phyloP scores from a whole-genome alignment of 2,329 filamentous ascomycete species.

The Hypoxylon sp. region DNA sequence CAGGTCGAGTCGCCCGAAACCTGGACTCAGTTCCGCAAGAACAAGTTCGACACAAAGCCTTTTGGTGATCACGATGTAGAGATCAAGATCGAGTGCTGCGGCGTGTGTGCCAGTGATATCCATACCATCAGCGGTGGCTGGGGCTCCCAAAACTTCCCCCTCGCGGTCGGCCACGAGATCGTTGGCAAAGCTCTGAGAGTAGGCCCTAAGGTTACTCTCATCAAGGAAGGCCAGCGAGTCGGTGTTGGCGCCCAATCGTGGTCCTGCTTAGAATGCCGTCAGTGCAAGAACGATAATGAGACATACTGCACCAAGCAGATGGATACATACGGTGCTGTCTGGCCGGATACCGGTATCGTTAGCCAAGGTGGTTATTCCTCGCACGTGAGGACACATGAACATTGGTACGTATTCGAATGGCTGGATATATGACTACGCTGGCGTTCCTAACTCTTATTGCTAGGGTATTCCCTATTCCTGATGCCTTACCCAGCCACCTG shows the following conservation, averaged over 20 bases:
- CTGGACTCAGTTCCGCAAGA: constrained; percentile 75
- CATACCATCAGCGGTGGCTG: constrained; percentile 80
- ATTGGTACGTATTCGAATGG: constrained; percentile 65
- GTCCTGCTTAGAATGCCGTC: constrained; percentile 74
- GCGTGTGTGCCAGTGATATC: constrained; percentile 80
- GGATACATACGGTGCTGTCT: constrained; percentile 71
- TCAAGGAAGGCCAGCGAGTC: constrained; percentile 74
- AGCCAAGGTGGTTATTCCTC: constrained; percentile 73
- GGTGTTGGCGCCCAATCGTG: constrained; percentile 78
- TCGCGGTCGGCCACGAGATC: constrained; percentile 78
- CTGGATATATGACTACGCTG: neutral
- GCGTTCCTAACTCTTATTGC: constrained; percentile 19
- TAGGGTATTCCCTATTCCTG: constrained; percentile 80
- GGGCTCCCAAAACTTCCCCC: constrained; percentile 59
- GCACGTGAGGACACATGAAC: constrained; percentile 81
- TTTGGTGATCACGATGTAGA: constrained; percentile 91
- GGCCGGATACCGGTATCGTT: constrained; percentile 73
- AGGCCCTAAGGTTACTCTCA: constrained; percentile 73
- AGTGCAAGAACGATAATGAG: constrained; percentile 77
- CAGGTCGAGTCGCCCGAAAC: constrained; percentile 68
- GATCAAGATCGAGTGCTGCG: constrained; percentile 86
- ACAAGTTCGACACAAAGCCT: constrained; percentile 85
- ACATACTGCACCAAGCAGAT: constrained; percentile 75
- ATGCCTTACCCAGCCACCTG: constrained; percentile 71
- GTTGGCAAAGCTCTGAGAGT: constrained; percentile 78